Evolutionary conservation across 352 stramenopile genomes (phyloP), one percentile per base, ranked within the genome.

Genomic region (Globisporangium nagaii): DNA sequence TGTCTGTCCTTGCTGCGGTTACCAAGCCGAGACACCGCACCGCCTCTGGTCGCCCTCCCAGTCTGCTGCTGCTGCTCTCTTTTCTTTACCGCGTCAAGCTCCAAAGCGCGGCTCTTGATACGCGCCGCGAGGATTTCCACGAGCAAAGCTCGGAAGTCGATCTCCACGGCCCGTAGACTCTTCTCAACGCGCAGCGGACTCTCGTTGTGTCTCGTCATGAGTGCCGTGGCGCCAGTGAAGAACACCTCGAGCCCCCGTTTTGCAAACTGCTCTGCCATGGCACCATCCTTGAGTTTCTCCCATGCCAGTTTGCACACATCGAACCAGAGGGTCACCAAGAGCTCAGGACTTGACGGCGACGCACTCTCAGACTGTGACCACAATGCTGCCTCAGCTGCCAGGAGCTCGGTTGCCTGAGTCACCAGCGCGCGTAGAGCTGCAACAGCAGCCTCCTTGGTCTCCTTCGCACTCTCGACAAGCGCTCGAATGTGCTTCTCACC

Each of bases 391-490:
- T 36, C 7, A 3, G 31, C 36, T 24, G 17, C n/a, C 2, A 61
- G 11, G n/a, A 44, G 30, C n/a, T 17, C 20, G 13, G 40, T 7
- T 12, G 39, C 46, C 11, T 51, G 47, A 4, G 11, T 40, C 17
- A 62, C 10, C 5, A 46, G 11, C 27, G 32, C 19, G 1, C 39
- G 31, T 12, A 56, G n/a, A 15, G 24, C 22, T 7, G 19, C 31
- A n/a, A n/a, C n/a, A 2, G 22, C 15, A 1, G 27, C 41, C 27
- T 93, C 81, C 28, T 85, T 86, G 17, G 53, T 63, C 9, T 91
- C 84, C 55, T 82, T 81, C 4, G 87, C 58, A 42, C 94, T 82
- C 48, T 95, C 88, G 5, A 96, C 32, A 28, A 90, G 62, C 0
- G 71, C 56, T 9, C 77, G 52, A 1, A 92, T 69, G 63, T 73